phyloP scores from a whole-genome alignment of 2,329 filamentous ascomycete genomes.

The Monascus ruber region DNA sequence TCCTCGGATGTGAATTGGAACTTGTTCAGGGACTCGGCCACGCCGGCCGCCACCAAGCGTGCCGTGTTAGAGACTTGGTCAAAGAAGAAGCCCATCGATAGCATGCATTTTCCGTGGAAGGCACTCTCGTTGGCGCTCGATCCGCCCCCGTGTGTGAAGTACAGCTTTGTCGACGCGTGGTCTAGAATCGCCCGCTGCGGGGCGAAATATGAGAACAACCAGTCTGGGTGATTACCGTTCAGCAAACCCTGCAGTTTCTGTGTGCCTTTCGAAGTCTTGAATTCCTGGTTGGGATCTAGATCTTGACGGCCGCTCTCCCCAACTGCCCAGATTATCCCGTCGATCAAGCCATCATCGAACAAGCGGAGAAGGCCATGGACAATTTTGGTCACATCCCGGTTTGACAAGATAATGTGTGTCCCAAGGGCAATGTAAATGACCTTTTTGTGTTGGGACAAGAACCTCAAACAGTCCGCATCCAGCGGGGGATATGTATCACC shows the following conservation, averaged over 20 bases:
- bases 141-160: slow-evolving; percentile 33
- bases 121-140: slow-evolving; percentile 32
- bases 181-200: slow-evolving; percentile 33
- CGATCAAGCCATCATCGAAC: slow-evolving; percentile 18
- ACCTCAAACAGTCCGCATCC: slow-evolving; percentile 13
- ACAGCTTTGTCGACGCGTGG: slow-evolving; percentile 23
- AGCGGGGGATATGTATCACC: slow-evolving; percentile 23
- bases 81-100: slow-evolving; percentile 30
- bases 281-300: slow-evolving; percentile 2
- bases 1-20: slow-evolving; percentile 21
- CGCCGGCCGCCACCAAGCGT: slow-evolving; percentile 24
- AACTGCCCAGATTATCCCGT: slow-evolving; percentile 33
- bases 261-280: background rate
- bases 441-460: slow-evolving; percentile 20
- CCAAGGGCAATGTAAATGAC: slow-evolving; percentile 33
- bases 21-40: slow-evolving; percentile 28
- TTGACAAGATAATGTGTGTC: slow-evolving; percentile 28
- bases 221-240: slow-evolving; percentile 15
- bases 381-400: slow-evolving; percentile 20
- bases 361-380: slow-evolving; percentile 19
- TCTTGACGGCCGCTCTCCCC: slow-evolving; percentile 10
- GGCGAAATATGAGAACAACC: slow-evolving; percentile 25
- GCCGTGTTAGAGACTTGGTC: slow-evolving; percentile 32
- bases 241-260: slow-evolving; percentile 15
- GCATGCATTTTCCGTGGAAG: slow-evolving; percentile 28